Base-by-base conservation (phyloP, 768 basidiomycete genomes). In the Termitomyces bulborhizus region DNA sequence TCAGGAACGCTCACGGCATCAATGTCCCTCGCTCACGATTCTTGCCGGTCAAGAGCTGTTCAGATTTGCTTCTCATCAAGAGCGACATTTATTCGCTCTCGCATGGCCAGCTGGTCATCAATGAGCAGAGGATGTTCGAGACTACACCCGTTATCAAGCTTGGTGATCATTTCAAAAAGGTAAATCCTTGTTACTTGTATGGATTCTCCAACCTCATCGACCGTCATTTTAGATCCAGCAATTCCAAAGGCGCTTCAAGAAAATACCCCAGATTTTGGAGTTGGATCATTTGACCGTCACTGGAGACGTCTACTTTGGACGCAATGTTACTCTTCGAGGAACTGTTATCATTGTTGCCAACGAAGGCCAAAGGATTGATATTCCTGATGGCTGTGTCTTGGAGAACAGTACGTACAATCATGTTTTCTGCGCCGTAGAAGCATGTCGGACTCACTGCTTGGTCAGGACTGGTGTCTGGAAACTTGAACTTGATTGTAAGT, bases 101-200 rank as follows among this genome's bases (percentile, higher is more conserved):
- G 69, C 90, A 97, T 67, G 94, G 94, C 18, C 87, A 87, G 63
- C 80, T 96, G 56, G 80, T 91, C 60, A 88, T 97, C 78, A 92
- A 88, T 67, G 82, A 83, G 58, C 76, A 80, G 39, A 75, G 91
- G 62, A 88, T 92, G 85, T 93, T 94, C 65, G 83, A 80, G 65
- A 88, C 83, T 18, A 86, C 91, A 27, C 96, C 94, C n/a, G 93
- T 96, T 47, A 90, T 98, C 80, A 97, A 97, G 76, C 82, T 97
- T 47, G 93, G 94, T 44, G 92, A 94, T 70, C 89, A 90, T 69
- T 97, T 98, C 84, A 97, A 95, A 81, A 95, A 92, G 83, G 89
- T 90, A 55, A 15, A 29, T 44, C 15, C 36, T 43, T 27, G 24
- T 41, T n/a, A 27, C 11, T 32, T 9, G 39, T 57, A 41, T 40